phyloP scores from a whole-genome alignment of 257 asterid genomes.

The Penstemon eatonii region DNA sequence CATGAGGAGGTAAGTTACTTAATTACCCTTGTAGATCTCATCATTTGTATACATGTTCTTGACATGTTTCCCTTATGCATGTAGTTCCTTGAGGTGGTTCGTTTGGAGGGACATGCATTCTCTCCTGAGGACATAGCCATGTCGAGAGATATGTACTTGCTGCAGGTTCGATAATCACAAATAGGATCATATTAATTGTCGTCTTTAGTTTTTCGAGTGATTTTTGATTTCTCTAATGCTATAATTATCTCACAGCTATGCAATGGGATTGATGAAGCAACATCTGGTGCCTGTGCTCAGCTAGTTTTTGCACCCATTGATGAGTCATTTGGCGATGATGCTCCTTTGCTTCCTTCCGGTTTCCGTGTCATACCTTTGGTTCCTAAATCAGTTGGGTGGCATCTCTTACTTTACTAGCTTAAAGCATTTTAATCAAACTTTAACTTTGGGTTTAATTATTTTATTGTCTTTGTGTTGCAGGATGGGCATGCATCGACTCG shows the following conservation, averaged over 20 bases:
- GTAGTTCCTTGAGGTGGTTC: constrained; percentile 87
- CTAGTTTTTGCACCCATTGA: constrained; percentile 95
- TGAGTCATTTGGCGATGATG: constrained; percentile 92
- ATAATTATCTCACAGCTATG: constrained; percentile 52
- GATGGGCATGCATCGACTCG: constrained; percentile 64
- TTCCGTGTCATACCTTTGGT: constrained; percentile 92
- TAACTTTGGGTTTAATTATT: background rate
- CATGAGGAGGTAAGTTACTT: constrained; percentile 67
- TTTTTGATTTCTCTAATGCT: constrained; percentile 17
- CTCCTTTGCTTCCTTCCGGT: constrained; percentile 86
- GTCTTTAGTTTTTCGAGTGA: background rate
- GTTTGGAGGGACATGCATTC: constrained; percentile 75
- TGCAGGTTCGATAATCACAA: constrained; percentile 53
- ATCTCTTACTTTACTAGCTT: background rate
- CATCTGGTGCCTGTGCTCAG: constrained; percentile 80
- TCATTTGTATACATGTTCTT: background rate
- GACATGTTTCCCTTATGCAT: constrained; percentile 7
- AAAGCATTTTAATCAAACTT: background rate
- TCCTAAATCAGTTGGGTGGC: constrained; percentile 73
- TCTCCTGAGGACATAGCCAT: constrained; percentile 73
- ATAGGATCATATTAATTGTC: background rate
- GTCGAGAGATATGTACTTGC: constrained; percentile 79
- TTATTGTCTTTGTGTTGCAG: constrained; percentile 36
- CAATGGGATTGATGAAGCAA: constrained; percentile 83
- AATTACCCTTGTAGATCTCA: background rate